Percentiles rank a stretch among this genome's conserved stretches.
These are phyloP conservation scores for Phyllosticta citrichinensis DNA, from an alignment of 2,329 filamentous ascomycete genomes.

Conservation along the genomic window DNA sequence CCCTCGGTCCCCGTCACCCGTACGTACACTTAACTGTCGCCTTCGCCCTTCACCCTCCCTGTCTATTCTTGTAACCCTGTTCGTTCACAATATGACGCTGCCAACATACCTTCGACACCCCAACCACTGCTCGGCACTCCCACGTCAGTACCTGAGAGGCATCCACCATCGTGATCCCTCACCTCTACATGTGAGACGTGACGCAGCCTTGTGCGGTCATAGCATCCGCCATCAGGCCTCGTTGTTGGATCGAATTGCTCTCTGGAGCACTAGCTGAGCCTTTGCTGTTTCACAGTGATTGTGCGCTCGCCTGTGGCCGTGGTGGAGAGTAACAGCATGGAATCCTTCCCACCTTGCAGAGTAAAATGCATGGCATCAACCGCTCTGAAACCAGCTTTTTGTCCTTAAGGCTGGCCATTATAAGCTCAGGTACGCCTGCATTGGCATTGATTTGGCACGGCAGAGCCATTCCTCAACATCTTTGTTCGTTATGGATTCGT, in stretches of 20 bases:
- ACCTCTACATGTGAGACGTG: not conserved
- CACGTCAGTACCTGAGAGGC: not conserved
- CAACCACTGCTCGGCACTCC: not conserved
- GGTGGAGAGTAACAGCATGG: not conserved
- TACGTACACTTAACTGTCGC: no score
- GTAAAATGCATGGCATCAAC: not conserved
- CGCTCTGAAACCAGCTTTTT: not conserved
- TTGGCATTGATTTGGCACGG: not conserved
- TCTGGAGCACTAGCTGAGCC: not conserved
- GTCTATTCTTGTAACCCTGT: not conserved
- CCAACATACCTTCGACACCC: not conserved
- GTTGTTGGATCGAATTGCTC: not conserved
- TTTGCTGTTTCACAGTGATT: not conserved
- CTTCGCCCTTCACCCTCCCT: not conserved
- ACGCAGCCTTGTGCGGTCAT: not conserved
- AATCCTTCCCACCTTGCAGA: not conserved
- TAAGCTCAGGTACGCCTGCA: not conserved
- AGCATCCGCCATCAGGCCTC: not conserved
- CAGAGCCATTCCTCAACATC: not conserved
- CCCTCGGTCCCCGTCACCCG: not conserved
- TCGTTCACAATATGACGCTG: not conserved
- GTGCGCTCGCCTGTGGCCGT: not conserved
- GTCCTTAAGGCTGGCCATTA: not conserved
- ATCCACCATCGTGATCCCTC: not conserved
- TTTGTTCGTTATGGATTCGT: not conserved